A percentile compares a stretch with the other conserved stretches of the same genome.
These are phyloP conservation scores for Loxodes magnus DNA, from an alignment of 73 alveolate genomes.

Conservation along the genomic window DNA sequence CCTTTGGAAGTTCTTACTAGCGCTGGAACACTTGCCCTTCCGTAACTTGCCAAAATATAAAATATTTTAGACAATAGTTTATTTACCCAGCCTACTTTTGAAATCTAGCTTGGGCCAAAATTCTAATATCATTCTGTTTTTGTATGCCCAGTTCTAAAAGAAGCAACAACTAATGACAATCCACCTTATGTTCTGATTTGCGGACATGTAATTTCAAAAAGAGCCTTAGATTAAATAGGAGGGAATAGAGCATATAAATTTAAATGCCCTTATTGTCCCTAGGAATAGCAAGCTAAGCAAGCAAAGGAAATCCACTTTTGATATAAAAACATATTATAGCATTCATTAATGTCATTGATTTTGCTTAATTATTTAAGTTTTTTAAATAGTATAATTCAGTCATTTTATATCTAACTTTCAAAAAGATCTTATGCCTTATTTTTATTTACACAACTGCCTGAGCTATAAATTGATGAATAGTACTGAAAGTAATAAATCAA, in stretches of 20 bases:
- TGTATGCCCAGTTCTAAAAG: constrained; percentile 94
- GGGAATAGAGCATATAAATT: constrained; percentile 35
- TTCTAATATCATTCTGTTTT: constrained; percentile 80
- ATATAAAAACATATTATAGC: no score
- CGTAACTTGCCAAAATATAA: neutral
- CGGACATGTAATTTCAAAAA: constrained; percentile 92
- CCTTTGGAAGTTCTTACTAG: neutral
- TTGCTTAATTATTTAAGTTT: no score
- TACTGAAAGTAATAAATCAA: no score
- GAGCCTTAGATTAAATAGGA: constrained; percentile 39
- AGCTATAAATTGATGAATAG: no score
- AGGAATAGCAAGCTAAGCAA: no score
- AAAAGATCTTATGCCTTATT: no score
- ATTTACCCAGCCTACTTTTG: constrained; percentile 49
- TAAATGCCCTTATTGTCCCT: constrained; percentile 82
- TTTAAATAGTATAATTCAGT: no score
- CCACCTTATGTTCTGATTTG: constrained; percentile 85
- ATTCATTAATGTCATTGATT: no score
- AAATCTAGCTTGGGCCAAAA: constrained; percentile 74
- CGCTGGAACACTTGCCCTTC: neutral
- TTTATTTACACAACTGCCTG: no score
- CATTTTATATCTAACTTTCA: no score
- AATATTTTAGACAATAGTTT: neutral
- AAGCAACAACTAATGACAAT: constrained; percentile 61
- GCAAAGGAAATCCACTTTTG: no score